Conservation (phyloP, 129 eudicot genomes). For the Flaveria sonorensis region DNA sequence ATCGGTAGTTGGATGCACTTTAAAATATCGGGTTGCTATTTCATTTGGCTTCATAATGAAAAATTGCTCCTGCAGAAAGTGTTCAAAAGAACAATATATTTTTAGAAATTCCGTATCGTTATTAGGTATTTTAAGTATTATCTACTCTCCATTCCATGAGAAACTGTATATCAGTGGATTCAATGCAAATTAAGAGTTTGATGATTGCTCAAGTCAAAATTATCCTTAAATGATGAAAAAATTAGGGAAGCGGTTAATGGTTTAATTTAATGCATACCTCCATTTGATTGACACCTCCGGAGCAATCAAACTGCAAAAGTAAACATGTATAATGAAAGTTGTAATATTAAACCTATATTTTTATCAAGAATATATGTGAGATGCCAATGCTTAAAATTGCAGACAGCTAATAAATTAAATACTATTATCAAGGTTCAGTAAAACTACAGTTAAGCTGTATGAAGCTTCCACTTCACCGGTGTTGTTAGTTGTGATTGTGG, state of each 20-base stretch:
- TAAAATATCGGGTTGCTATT: slow-evolving; percentile 53
- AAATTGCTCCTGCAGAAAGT: slow-evolving; percentile 68
- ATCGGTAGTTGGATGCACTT: slow-evolving; percentile 69
- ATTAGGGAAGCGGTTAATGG: background rate
- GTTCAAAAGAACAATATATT: background rate
- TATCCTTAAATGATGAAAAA: background rate
- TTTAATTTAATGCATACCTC: slow-evolving; percentile 51
- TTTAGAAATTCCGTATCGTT: background rate
- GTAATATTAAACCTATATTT: background rate
- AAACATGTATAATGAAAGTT: background rate
- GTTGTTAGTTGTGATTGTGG: slow-evolving; percentile 68
- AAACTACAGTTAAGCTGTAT: slow-evolving; percentile 80
- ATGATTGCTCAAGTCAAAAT: background rate
- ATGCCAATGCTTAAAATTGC: background rate
- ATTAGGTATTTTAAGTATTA: slow-evolving; percentile 7
- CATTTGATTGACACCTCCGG: slow-evolving; percentile 78
- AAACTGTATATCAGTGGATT: background rate
- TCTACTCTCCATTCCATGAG: background rate
- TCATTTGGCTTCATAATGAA: slow-evolving; percentile 82
- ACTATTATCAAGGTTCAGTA: slow-evolving; percentile 6
- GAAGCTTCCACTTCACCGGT: slow-evolving; percentile 92
- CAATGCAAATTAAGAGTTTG: background rate
- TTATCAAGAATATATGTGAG: slow-evolving; percentile 2
- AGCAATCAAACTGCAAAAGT: slow-evolving; percentile 86
- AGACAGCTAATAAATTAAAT: background rate